Evolutionary conservation across 192 early-diverging fungal species (phyloP).

Genomic region (Ambispora gerdemannii): DNA sequence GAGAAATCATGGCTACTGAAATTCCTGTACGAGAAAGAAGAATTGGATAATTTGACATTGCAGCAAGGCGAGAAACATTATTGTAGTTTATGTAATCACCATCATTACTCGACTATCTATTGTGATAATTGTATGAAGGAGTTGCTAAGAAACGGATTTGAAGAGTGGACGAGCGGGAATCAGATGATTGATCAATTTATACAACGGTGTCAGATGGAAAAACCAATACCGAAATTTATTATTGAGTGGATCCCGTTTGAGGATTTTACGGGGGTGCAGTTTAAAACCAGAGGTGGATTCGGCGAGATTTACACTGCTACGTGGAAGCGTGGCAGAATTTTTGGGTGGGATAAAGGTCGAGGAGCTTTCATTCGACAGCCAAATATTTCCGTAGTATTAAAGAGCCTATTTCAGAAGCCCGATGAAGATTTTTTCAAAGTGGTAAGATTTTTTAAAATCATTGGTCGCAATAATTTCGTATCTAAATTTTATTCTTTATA

Average conservation of each 20-base stretch:
- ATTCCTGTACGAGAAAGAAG: neutral
- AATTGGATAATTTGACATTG: neutral
- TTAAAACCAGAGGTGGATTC: neutral
- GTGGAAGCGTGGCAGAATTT: neutral
- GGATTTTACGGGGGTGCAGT: neutral
- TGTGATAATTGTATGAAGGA: conserved; percentile 4
- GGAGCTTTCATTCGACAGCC: neutral
- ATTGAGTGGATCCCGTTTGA: conserved; percentile 21
- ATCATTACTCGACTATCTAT: neutral
- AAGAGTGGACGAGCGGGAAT: neutral
- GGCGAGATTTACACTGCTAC: conserved; percentile 1
- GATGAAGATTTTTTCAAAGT: neutral
- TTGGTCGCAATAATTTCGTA: neutral
- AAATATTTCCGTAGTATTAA: neutral
- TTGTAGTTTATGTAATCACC: neutral
- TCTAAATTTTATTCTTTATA: neutral
- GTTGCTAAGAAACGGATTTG: neutral
- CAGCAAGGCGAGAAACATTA: neutral
- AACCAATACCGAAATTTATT: neutral
- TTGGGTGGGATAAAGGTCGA: conserved; percentile 4
- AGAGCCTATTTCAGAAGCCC: neutral
- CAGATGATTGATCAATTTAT: neutral
- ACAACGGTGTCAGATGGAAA: neutral
- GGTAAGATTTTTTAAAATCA: neutral
- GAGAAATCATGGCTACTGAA: neutral